These are phyloP conservation scores for Rhizophagus clarus DNA, from an alignment of 192 early-diverging fungal genomes.

Conservation along the genomic window DNA sequence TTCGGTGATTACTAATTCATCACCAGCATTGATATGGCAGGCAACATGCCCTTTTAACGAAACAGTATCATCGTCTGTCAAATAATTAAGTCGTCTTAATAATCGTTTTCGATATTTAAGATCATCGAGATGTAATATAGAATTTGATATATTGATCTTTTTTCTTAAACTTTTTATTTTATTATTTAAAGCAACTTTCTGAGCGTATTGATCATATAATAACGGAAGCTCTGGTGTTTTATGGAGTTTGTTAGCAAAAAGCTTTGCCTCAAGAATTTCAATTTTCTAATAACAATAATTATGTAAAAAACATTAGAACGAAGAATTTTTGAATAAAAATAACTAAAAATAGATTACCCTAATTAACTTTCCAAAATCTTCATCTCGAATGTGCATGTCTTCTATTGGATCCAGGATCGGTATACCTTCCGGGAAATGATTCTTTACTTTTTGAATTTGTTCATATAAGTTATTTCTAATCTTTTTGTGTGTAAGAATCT, in stretches of 20 bases:
- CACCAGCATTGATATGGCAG: constrained; percentile 93
- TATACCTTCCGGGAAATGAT: constrained; percentile 71
- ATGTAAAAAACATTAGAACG: background rate
- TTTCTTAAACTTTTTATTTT: constrained; percentile 71
- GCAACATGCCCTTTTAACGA: constrained; percentile 98
- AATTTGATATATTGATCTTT: constrained; percentile 74
- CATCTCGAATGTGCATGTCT: constrained; percentile 89
- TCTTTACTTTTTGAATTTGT: constrained; percentile 69
- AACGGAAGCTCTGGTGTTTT: constrained; percentile 53
- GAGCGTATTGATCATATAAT: constrained; percentile 63
- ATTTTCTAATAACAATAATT: constrained; percentile 56
- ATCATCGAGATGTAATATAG: constrained; percentile 91
- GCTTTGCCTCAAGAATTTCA: constrained; percentile 67
- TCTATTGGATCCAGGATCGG: constrained; percentile 90
- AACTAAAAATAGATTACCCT: constrained; percentile 56
- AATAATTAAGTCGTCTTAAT: constrained; percentile 89
- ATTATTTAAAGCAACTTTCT: constrained; percentile 61
- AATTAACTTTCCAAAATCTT: constrained; percentile 74
- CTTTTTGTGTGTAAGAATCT: constrained; percentile 64
- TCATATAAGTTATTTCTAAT: constrained; percentile 66
- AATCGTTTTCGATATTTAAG: constrained; percentile 89
- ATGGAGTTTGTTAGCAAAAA: constrained; percentile 64
- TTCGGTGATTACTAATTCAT: constrained; percentile 94
- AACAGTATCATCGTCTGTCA: constrained; percentile 80
- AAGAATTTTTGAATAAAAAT: background rate